These are phyloP conservation scores for Suillus sp. DNA, from an alignment of 768 basidiomycete species.

Conservation along the genomic window DNA sequence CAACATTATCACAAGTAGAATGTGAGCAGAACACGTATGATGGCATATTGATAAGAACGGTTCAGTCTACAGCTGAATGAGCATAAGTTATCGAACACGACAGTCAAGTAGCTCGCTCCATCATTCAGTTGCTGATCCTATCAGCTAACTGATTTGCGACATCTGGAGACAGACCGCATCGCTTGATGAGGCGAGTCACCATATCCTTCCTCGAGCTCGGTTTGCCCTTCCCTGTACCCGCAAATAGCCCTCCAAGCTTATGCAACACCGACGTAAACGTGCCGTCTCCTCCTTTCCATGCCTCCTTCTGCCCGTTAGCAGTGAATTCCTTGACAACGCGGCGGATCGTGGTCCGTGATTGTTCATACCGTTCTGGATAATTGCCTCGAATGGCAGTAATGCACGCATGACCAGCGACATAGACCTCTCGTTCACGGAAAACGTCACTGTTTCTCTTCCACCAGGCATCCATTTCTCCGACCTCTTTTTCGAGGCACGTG, in stretches of 20 bases:
- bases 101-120: not conserved
- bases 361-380: conserved; percentile 17
- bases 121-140: not conserved
- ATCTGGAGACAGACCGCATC: conserved; percentile 27
- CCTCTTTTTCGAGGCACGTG: conserved; percentile 41
- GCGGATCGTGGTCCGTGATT: conserved; percentile 32
- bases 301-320: conserved; percentile 26
- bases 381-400: conserved; percentile 38
- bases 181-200: conserved; percentile 27
- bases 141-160: conserved; percentile 20
- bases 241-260: conserved; percentile 17
- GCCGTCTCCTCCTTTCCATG: conserved; percentile 27
- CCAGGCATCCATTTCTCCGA: conserved; percentile 36
- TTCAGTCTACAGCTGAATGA: too few species aligned
- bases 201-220: conserved; percentile 28
- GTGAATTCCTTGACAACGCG: conserved; percentile 23
- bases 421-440: conserved; percentile 30
- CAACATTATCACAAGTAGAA: too few species aligned
- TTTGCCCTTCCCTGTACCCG: conserved; percentile 19
- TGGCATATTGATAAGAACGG: too few species aligned
- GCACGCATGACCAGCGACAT: conserved; percentile 36
- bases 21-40: too few species aligned
- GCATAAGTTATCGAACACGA: not conserved
- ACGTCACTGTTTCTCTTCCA: conserved; percentile 36
- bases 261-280: conserved; percentile 21